Evolutionary conservation across 805 yeast genomes (phyloP), one percentile per base, ranked within the genome.

Genomic region (Metschnikowia similis): DNA sequence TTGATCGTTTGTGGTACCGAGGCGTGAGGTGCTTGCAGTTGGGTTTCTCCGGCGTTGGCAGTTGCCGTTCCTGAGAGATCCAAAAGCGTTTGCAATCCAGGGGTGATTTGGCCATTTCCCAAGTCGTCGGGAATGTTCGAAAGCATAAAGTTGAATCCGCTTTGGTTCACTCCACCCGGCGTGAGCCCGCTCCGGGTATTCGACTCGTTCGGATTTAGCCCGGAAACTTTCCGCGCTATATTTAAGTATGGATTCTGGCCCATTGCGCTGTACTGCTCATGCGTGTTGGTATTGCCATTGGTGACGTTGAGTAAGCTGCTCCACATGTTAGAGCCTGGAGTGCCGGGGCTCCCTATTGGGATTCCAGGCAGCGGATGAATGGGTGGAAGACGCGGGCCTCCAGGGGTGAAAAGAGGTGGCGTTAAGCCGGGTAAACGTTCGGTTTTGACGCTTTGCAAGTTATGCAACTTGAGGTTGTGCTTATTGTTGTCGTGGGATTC

Each of bases 121-220:
- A 71, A 56, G 1, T 67, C 67, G 9, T 72, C 65, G 0, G 81
- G 77, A 6, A 44, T 29, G 6, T 74, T 71, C 9, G 65, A 65
- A 54, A 64, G 64, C 45, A 69, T 77, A 49, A 74, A 63, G 34
- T 75, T 63, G 62, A 68, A 66, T 13, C 61, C 59, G 7, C 54
- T 53, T 11, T 55, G 64, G 46, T 54, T 60, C 32, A 62, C 51
- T 28, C 49, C 37, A 1, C 83, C 87, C 0, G 91, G 91, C 0
- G 91, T 84, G 28, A 85, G 63, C 0, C 94, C 92, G 0, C 87
- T 74, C 56, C 96, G 74, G 45, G 88, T 56, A 45, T 82, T 77
- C 5, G 89, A 80, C 61, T 87, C 95, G 64, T 83, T 86, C 2
- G 94, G 94, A 0, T 90, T 84, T 41, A 88, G 70, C 0, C 89